Base-by-base conservation (phyloP, 192 early-diverging fungal genomes). In the Diversispora epigaea region DNA sequence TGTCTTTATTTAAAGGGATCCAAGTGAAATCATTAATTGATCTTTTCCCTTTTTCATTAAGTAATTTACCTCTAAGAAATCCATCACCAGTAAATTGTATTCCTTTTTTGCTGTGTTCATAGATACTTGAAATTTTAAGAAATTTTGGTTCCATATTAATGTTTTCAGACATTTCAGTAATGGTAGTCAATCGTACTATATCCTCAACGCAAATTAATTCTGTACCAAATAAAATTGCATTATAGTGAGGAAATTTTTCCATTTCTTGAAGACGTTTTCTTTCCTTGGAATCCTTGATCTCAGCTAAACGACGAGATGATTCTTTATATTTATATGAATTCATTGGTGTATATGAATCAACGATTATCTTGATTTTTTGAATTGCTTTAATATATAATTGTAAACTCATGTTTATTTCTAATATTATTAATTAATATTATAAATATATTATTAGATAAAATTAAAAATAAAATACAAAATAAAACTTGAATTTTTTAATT, bases 71-170 rank as follows among this genome's bases (percentile, higher is more conserved):
- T 60, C 43, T 43, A 11, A 21, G 11, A 5, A 45, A 46, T 67
- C 40, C 41, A 46, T 46, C 65, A 19, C 65, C 65, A 4, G 65
- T 67, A 45, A 67, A 67, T n/a, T 66, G 65, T 10, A 66, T 66
- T n/a, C 64, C 64, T 45, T 66, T 66, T 46, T 21, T 46, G 17
- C 5, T 3, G 43, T 66, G 64, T 45, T 41, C n/a, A 46, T 66
- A 66, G 11, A 66, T 66, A 17, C 43, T 66, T n/a, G 11, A 21
- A n/a, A 66, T 46, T 41, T 19, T 21, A 5, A 66, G 17, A 41
- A 43, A 66, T 21, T 66, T 19, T 32, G 40, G 40, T 25, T 25
- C 22, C 12, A 22, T 25, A 11, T 58, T 10, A 58, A 7, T 7
- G 21, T 58, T 17, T 22, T 58, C 41, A 19, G 40, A 41, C 10